Base-by-base conservation (phyloP, 768 basidiomycete genomes). In the Paxillus rubicundulus region DNA sequence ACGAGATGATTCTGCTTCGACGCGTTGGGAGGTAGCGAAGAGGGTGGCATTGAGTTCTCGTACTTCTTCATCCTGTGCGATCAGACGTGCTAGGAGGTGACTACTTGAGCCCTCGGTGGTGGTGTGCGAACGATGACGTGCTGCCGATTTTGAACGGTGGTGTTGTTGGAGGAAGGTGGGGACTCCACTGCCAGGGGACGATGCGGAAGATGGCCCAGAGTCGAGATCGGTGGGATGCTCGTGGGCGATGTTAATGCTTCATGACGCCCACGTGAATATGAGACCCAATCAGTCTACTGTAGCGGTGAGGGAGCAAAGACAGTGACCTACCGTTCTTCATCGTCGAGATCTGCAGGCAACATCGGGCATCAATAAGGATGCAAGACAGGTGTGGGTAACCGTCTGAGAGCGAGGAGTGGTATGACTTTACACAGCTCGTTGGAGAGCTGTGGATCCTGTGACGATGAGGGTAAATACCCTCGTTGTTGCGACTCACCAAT, bases 1-100 rank as follows among this genome's bases (percentile, higher is more conserved):
- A 49, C 77, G 76, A 27, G 60, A 58, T 2, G 76, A 70, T 54
- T 78, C 77, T 12, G 59, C 53, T 47, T 77, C 74, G 39, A 78
- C 65, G n/a, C 69, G 68, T 38, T 69, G 67, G 6, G 59, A 49
- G 38, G 61, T 55, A 53, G 63, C 60, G 41, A 34, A 53, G 32
- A 70, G 57, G 2, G 51, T 52, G 14, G 67, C 58, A 33, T 71
- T 67, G 27, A 70, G 46, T 45, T 69, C 68, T 18, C 68, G 61
- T 42, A 69, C 49, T 47, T 69, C 69, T 44, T 69, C 69, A 42
- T 69, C 69, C 2, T 52, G 24, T 4, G 69, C 60, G 37, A 69
- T 52, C 20, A 69, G 61, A 18, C 58, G 65, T 28, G 65, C 67
- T 27, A 70, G 61, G 45, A 69, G 58, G 45, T 61, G 65, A 37